These are phyloP conservation scores for Pichia sp. DNA, from an alignment of 1,139 yeast species.

Conservation along the genomic window DNA sequence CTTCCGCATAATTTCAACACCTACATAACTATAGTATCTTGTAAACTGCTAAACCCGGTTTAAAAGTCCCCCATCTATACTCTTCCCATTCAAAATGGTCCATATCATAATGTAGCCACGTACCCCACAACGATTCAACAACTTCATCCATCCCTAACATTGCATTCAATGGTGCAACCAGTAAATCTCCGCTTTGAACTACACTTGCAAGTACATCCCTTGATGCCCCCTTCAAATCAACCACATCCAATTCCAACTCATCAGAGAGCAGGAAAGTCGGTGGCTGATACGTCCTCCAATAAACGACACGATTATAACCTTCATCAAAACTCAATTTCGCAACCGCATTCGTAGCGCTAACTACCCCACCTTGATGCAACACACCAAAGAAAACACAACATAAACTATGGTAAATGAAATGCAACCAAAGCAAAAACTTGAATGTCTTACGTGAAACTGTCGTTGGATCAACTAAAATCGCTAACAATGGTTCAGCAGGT, in stretches of 20 bases:
- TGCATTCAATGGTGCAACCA: constrained; percentile 25
- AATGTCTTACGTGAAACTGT: not conserved
- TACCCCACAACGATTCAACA: constrained; percentile 33
- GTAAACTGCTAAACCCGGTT: constrained; percentile 57
- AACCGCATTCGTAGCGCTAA: not conserved
- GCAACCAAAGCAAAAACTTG: not conserved
- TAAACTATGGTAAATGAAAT: not conserved
- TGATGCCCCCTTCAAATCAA: constrained; percentile 54
- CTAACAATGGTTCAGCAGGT: constrained; percentile 66
- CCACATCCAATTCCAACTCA: constrained; percentile 3
- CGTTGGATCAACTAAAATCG: constrained; percentile 5
- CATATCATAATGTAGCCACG: constrained; percentile 48
- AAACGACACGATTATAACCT: constrained; percentile 42
- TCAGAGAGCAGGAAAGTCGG: constrained; percentile 44
- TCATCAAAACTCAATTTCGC: not conserved
- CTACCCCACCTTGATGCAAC: constrained; percentile 78
- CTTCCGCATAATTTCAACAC: not conserved
- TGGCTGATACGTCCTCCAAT: constrained; percentile 96
- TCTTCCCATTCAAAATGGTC: constrained; percentile 57
- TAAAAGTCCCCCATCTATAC: constrained; percentile 34
- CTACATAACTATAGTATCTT: too few relatives aligned
- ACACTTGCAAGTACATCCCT: not conserved
- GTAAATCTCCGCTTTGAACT: constrained; percentile 7
- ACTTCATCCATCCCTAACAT: constrained; percentile 12
- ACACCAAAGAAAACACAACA: constrained; percentile 56